Evolutionary conservation across 257 asterid species (phyloP), one percentile per base, ranked within the genome.

Genomic region (Scutellaria galericulata): DNA sequence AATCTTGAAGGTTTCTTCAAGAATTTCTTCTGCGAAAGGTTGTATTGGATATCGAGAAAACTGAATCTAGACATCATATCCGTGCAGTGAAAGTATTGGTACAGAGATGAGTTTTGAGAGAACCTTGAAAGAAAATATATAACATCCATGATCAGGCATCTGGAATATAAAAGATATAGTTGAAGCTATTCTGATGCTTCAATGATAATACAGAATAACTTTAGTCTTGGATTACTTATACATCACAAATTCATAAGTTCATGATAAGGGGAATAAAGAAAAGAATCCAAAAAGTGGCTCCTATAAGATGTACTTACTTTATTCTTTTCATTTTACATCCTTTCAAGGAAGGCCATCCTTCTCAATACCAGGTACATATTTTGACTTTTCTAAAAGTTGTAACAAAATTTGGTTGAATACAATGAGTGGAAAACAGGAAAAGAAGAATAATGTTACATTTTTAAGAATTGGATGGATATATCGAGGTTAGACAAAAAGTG

Each of bases 11-110:
- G 96, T 64, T 85, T 93, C 76, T 78, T 79, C 73, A 91, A 69
- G 72, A 89, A 83, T 9, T 71, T 79, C n/a, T 59, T 79, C 77
- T 88, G 88, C 0, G 98, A 88, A 60, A 93, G 83, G 79, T 55
- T 82, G 85, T 89, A 89, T 64, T 78, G 89, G 57, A 91, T 5
- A 59, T 91, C 95, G 42, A 91, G 97, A 79, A 89, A 89, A 50
- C 94, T 81, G 6, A 64, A 57, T 1, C 66, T 83, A 6, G 86
- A 45, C 98, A 90, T 90, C 37, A 46, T 79, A 46, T 54, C 45
- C 11, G 4, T 22, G 59, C 1, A 44, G 48, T 60, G 70, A 20
- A 60, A 52, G 47, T 45, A 14, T 18, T 1, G 13, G n/a, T 42
- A 39, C 8, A 48, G 37, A 18, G 68, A 20, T 51, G 73, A 14